Evolutionary conservation across 73 alveolate species (phyloP).

Genomic region (Stentor roeselii): DNA sequence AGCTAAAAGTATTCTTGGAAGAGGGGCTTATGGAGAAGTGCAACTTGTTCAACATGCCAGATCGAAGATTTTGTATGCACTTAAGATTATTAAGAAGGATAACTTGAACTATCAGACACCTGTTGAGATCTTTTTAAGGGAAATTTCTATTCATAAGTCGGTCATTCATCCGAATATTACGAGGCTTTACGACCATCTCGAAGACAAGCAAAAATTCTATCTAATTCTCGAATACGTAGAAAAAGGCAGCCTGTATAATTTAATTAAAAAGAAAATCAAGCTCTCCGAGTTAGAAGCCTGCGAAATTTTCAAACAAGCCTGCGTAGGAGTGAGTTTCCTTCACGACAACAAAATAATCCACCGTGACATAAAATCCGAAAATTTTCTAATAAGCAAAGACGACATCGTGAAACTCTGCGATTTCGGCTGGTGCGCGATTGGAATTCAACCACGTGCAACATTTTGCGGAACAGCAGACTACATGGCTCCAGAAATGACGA

Average conservation of each 20-base stretch:
- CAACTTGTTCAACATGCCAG: slow-evolving; percentile 55
- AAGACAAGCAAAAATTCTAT: slow-evolving; percentile 66
- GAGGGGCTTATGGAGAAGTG: slow-evolving; percentile 84
- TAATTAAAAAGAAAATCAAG: slow-evolving; percentile 46
- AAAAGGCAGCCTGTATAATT: slow-evolving; percentile 65
- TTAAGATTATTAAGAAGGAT: slow-evolving; percentile 65
- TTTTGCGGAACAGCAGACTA: slow-evolving; percentile 95
- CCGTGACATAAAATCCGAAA: slow-evolving; percentile 87
- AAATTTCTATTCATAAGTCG: slow-evolving; percentile 69
- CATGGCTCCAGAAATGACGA: slow-evolving; percentile 96
- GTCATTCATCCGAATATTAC: slow-evolving; percentile 73
- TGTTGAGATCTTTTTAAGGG: slow-evolving; percentile 50
- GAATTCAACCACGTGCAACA: slow-evolving; percentile 66
- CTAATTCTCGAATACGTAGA: slow-evolving; percentile 76
- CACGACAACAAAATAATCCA: slow-evolving; percentile 60
- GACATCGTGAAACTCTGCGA: slow-evolving; percentile 81
- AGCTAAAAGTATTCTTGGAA: slow-evolving; percentile 50
- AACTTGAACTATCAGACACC: slow-evolving; percentile 34
- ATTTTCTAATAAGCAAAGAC: slow-evolving; percentile 69
- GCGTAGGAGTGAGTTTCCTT: slow-evolving; percentile 57
- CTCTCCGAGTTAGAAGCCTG: slow-evolving; percentile 72
- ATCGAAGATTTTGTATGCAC: slow-evolving; percentile 60
- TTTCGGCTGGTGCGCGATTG: slow-evolving; percentile 88
- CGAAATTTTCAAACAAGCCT: slow-evolving; percentile 50
- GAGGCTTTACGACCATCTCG: slow-evolving; percentile 71